Evolutionary conservation across 192 early-diverging fungal species (phyloP).

Genomic region (Podila clonocystis): DNA sequence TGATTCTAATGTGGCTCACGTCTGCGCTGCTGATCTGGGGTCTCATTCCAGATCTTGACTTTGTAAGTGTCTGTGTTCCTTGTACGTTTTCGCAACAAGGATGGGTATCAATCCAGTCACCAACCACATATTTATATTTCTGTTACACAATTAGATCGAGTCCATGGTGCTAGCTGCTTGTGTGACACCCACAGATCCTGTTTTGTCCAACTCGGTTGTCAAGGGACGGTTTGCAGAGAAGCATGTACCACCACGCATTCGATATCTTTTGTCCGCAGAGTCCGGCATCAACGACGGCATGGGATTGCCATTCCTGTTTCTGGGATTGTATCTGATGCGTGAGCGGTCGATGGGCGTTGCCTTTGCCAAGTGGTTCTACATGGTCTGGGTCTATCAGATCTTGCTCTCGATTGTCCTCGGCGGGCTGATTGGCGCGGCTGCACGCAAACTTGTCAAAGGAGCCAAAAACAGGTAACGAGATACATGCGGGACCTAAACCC

Average conservation of each 20-base stretch:
- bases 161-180: slow-evolving; percentile 84
- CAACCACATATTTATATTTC: too few relatives aligned
- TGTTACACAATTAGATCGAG: slow-evolving; percentile 57
- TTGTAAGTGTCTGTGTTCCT: slow-evolving; percentile 54
- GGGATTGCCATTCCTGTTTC: slow-evolving; percentile 81
- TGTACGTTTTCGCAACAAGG: not conserved
- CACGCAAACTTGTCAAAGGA: slow-evolving; percentile 69
- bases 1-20: slow-evolving; percentile 85
- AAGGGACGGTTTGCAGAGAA: slow-evolving; percentile 91
- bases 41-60: slow-evolving; percentile 56
- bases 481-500: not conserved
- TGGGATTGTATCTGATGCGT: slow-evolving; percentile 76
- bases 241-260: slow-evolving; percentile 76
- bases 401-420: slow-evolving; percentile 77
- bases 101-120: not conserved
- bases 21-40: slow-evolving; percentile 69
- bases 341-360: slow-evolving; percentile 61
- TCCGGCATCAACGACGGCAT: slow-evolving; percentile 92
- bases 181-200: slow-evolving; percentile 92
- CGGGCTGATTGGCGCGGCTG: slow-evolving; percentile 70
- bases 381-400: slow-evolving; percentile 80
- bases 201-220: slow-evolving; percentile 91
- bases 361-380: slow-evolving; percentile 77
- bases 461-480: slow-evolving; percentile 66
- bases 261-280: slow-evolving; percentile 77